Evolutionary conservation across 192 early-diverging fungal genomes (phyloP).

Genomic region (Mortierella hygrophila): DNA sequence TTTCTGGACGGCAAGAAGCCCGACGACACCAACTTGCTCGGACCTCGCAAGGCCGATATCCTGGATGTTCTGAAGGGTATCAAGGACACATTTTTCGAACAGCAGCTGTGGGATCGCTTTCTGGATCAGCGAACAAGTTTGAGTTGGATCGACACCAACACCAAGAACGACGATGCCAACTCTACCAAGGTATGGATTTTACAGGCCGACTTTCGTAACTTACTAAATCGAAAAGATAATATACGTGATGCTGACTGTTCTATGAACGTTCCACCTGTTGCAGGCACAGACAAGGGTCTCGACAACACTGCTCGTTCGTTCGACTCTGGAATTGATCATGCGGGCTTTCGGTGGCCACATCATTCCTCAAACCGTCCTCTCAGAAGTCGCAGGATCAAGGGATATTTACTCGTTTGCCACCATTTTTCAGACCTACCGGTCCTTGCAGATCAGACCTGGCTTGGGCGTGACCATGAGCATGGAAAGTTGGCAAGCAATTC

Average conservation of each 20-base stretch:
- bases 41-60: conserved; percentile 23
- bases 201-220: neutral
- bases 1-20: conserved; percentile 30
- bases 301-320: conserved; percentile 20
- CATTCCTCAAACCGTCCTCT: conserved; percentile 37
- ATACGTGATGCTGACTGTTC: neutral
- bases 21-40: neutral
- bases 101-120: conserved; percentile 49
- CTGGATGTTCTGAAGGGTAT: conserved; percentile 37
- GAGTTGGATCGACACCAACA: conserved; percentile 45
- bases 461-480: conserved; percentile 41
- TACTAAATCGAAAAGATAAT: neutral
- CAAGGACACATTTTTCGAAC: conserved; percentile 35
- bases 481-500: conserved; percentile 37
- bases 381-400: neutral
- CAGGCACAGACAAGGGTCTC: conserved; percentile 32
- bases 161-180: neutral
- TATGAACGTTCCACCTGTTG: neutral
- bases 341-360: conserved; percentile 48
- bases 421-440: conserved; percentile 35
- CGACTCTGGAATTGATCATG: conserved; percentile 41
- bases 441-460: conserved; percentile 41
- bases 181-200: conserved; percentile 10
- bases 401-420: conserved; percentile 36
- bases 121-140: conserved; percentile 41